These are phyloP conservation scores for Zygosaccharomyces pseudorouxii DNA, from an alignment of 805 yeast genomes.

Conservation along the genomic window DNA sequence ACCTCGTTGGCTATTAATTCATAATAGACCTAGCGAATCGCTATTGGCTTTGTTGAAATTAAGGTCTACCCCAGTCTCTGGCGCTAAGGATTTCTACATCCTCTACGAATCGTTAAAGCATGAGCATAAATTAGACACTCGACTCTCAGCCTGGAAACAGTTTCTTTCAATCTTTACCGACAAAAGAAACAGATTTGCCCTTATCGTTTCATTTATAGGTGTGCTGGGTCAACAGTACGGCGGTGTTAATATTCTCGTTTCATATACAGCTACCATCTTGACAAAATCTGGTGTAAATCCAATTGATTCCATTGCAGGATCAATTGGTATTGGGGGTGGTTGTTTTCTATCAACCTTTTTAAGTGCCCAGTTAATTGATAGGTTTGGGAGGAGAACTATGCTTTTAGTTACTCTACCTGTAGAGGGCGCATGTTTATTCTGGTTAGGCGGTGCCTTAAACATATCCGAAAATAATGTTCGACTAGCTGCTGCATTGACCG, in stretches of 20 bases:
- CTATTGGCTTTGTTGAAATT: constrained; percentile 41
- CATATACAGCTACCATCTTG: constrained; percentile 56
- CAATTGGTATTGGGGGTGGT: constrained; percentile 57
- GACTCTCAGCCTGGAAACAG: constrained; percentile 50
- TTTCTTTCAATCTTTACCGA: constrained; percentile 43
- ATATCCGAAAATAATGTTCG: constrained; percentile 37
- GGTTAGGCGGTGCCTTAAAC: constrained; percentile 46
- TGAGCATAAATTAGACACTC: constrained; percentile 42
- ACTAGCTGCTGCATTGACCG: constrained; percentile 41
- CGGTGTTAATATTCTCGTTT: constrained; percentile 65
- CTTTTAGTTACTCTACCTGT: constrained; percentile 56
- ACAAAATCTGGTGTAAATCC: constrained; percentile 49
- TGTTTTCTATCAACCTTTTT: constrained; percentile 52
- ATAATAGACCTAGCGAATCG: constrained; percentile 49
- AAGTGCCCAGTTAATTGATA: constrained; percentile 54
- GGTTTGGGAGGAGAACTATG: constrained; percentile 63
- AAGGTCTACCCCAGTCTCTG: constrained; percentile 46
- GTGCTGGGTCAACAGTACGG: constrained; percentile 65
- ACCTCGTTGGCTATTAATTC: constrained; percentile 63
- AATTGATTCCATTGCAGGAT: constrained; percentile 49
- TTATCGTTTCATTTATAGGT: constrained; percentile 60
- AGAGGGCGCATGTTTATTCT: constrained; percentile 50
- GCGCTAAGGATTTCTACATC: constrained; percentile 44
- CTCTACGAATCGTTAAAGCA: constrained; percentile 30
- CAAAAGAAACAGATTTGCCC: constrained; percentile 50